These are phyloP conservation scores for Phytophthora capsici DNA, from an alignment of 352 stramenopile species.

Conservation along the genomic window DNA sequence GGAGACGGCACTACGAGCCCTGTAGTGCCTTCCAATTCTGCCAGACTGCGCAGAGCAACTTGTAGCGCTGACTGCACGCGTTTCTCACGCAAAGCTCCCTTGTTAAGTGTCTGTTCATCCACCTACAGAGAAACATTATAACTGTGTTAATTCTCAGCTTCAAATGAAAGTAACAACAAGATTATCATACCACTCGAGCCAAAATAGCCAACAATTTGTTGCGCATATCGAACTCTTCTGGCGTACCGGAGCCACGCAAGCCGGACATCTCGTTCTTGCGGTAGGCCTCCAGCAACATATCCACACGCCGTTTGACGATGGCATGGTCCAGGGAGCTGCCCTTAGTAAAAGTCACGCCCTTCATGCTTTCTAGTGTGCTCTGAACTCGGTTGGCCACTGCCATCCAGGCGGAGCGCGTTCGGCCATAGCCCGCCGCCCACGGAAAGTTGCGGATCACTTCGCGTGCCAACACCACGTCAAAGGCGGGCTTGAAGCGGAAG, in stretches of 20 bases:
- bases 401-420: slow-evolving; percentile 50
- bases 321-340: slow-evolving; percentile 39
- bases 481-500: slow-evolving; percentile 48
- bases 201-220: slow-evolving; percentile 49
- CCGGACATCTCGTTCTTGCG: slow-evolving; percentile 47
- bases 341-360: slow-evolving; percentile 27
- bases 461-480: slow-evolving; percentile 46
- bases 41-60: slow-evolving; percentile 30
- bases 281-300: slow-evolving; percentile 47
- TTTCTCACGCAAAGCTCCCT: slow-evolving; percentile 45
- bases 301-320: slow-evolving; percentile 47
- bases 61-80: slow-evolving; percentile 39
- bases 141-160: slow-evolving; percentile 12
- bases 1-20: slow-evolving; percentile 7
- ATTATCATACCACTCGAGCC: slow-evolving; percentile 27
- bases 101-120: slow-evolving; percentile 45
- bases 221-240: slow-evolving; percentile 46
- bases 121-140: slow-evolving; percentile 25
- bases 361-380: slow-evolving; percentile 29
- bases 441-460: slow-evolving; percentile 52
- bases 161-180: neutral
- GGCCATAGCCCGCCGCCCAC: slow-evolving; percentile 49
- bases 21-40: slow-evolving; percentile 26
- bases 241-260: slow-evolving; percentile 37
- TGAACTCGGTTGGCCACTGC: slow-evolving; percentile 39